Conservation (phyloP, 495 filamentous ascomycete species). For the Copromyces sp. region DNA sequence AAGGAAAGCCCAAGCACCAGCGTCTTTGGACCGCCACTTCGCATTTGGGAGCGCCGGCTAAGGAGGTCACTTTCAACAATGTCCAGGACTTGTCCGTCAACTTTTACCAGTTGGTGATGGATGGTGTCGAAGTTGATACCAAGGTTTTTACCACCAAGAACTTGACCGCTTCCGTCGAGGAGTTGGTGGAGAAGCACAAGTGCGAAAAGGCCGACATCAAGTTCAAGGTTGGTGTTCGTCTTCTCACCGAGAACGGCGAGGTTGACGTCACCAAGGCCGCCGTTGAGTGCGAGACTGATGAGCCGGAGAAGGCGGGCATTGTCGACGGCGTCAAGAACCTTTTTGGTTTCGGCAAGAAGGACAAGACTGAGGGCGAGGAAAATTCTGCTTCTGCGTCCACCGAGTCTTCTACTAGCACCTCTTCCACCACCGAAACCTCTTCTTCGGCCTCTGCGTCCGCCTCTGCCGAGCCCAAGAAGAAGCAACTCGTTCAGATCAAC, state of each 20-base stretch:
- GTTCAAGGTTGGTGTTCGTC: constrained; percentile 64
- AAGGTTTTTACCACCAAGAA: constrained; percentile 61
- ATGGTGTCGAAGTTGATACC: constrained; percentile 38
- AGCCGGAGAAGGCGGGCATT: constrained; percentile 60
- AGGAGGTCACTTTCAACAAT: constrained; percentile 82
- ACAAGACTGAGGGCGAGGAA: constrained; percentile 53
- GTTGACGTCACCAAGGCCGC: constrained; percentile 66
- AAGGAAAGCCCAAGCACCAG: constrained; percentile 48
- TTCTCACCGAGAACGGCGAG: constrained; percentile 66
- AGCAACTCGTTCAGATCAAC: constrained; percentile 59
- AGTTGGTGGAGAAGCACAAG: constrained; percentile 62
- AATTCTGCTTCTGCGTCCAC: constrained; percentile 23
- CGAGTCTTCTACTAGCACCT: constrained; percentile 24
- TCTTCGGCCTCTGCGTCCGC: constrained; percentile 33
- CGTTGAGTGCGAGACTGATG: constrained; percentile 74
- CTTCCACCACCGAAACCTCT: constrained; percentile 33
- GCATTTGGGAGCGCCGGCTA: constrained; percentile 60
- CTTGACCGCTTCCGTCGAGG: constrained; percentile 66
- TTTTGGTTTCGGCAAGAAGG: constrained; percentile 83
- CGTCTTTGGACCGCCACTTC: constrained; percentile 72
- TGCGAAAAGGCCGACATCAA: constrained; percentile 69
- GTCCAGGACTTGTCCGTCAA: constrained; percentile 72
- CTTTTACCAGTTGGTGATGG: constrained; percentile 59
- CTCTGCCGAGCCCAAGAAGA: constrained; percentile 44
- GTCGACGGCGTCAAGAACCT: constrained; percentile 91